phyloP scores from a whole-genome alignment of 306 rosid species.

The Calophaca sinica region DNA sequence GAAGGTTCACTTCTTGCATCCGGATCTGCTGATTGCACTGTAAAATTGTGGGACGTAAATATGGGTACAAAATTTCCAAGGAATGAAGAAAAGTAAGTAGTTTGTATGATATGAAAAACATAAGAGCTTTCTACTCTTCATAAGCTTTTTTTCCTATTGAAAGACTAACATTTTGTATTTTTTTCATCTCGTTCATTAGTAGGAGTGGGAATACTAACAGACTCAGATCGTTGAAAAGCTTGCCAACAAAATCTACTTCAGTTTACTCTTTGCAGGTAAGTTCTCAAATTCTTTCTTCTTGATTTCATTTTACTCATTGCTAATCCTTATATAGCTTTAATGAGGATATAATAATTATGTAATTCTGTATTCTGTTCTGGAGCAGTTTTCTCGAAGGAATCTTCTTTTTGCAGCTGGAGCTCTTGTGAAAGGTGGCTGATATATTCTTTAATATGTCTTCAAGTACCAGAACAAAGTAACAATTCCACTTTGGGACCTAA shows the following conservation, averaged over 20 bases:
- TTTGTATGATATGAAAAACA: slow-evolving; percentile 11
- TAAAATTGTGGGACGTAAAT: slow-evolving; percentile 82
- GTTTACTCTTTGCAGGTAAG: slow-evolving; percentile 69
- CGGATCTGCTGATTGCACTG: slow-evolving; percentile 89
- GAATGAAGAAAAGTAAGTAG: slow-evolving; percentile 73
- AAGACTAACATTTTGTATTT: slow-evolving; percentile 24
- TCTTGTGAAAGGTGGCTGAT: slow-evolving; percentile 51
- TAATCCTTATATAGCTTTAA: background rate
- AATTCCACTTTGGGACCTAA: background rate
- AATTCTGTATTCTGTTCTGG: slow-evolving; percentile 3
- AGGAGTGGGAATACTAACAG: slow-evolving; percentile 70
- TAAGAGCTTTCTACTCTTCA: background rate
- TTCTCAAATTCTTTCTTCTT: slow-evolving; percentile 14
- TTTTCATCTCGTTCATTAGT: slow-evolving; percentile 41
- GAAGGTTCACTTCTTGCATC: slow-evolving; percentile 93
- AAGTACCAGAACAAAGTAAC: too few relatives aligned
- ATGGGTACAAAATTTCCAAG: slow-evolving; percentile 68
- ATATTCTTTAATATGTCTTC: background rate
- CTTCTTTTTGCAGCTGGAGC: slow-evolving; percentile 81
- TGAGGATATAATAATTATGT: background rate
- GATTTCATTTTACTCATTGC: slow-evolving; percentile 7
- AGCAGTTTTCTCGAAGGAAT: slow-evolving; percentile 88
- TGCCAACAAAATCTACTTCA: slow-evolving; percentile 78
- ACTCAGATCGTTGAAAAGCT: slow-evolving; percentile 68
- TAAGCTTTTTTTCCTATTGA: background rate